phyloP scores from a whole-genome alignment of 2,329 filamentous ascomycete genomes.

The Paracoccidioides lutzii region DNA sequence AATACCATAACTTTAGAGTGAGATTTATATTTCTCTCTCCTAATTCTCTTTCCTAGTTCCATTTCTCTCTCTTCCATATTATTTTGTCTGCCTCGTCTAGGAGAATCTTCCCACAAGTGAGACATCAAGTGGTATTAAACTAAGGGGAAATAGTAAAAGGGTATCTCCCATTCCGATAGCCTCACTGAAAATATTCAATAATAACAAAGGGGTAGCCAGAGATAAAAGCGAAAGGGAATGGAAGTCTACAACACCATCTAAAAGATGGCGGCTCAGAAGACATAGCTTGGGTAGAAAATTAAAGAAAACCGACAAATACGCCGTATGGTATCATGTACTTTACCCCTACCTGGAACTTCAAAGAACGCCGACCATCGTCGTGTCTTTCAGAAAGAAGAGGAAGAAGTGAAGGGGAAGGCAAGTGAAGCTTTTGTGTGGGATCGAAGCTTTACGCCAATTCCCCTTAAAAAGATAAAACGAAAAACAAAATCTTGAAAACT shows the following conservation, averaged over 20 bases:
- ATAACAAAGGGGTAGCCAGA: not conserved
- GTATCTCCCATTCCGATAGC: not conserved
- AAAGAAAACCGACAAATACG: not conserved
- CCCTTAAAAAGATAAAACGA: not conserved
- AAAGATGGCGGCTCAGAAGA: not conserved
- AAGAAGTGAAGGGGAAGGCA: not conserved
- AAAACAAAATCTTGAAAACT: not conserved
- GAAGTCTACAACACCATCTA: not conserved
- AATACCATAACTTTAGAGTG: not conserved
- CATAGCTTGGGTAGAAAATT: not conserved
- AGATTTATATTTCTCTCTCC: not conserved
- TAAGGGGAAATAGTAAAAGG: not conserved
- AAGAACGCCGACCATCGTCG: not conserved
- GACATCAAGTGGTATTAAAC: not conserved
- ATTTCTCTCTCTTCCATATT: not conserved
- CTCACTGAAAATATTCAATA: not conserved
- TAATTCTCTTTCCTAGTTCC: too few species aligned
- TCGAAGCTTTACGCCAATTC: not conserved
- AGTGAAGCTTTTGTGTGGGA: not conserved
- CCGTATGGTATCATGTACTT: not conserved
- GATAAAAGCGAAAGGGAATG: not conserved
- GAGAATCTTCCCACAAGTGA: too few species aligned
- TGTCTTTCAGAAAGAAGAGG: not conserved
- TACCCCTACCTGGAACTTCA: not conserved
- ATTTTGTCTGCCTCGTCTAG: not conserved